Evolutionary conservation across 306 rosid species (phyloP), one percentile per base, ranked within the genome.

Genomic region (Quercus cerris): DNA sequence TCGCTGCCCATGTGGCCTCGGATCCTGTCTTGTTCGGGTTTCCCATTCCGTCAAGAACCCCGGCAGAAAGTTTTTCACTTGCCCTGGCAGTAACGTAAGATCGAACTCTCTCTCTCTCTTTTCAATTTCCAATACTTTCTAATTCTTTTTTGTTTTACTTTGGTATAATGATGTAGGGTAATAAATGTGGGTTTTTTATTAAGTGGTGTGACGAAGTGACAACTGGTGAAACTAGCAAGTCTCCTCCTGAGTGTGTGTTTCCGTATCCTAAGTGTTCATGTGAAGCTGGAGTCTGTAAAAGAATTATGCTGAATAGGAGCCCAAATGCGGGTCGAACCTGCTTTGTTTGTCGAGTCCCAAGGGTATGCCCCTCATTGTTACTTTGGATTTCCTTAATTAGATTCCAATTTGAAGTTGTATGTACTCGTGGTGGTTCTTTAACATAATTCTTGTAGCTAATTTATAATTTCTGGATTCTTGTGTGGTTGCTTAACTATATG

Each of bases 331-430:
- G 67, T 68, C 67, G 74, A 9, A 23, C 1, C 35, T 80, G 9
- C 79, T 90, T 75, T 63, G 61, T 17, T 28, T 28, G 91, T 77
- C 90, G 90, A 76, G 78, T 87, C 80, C 46, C 62, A 66, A 81
- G 76, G 87, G 94, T 87, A 73, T 41, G 41, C 1, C 20, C 35
- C 70, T 20, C 38, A 28, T 63, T 38, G 44, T 38, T 38, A 38
- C 44, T 38, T 38, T 7, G 44, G 44, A 7, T 38, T 38, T 33
- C 51, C 51, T 44, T 8, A 44, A 7, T 44, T 44, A 9, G 54
- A 46, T 46, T 46, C 54, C 54, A 46, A 46, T 0, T 46, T 46
- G 54, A 46, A 46, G 14, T 46, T 46, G 54, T 46, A 9, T 10
- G 54, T 46, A 22, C 22, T 3, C 10, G 44, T 38, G 44, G 2